Evolutionary conservation across 2,329 filamentous ascomycete species (phyloP).

Genomic region (Curvularia verruculosa): DNA sequence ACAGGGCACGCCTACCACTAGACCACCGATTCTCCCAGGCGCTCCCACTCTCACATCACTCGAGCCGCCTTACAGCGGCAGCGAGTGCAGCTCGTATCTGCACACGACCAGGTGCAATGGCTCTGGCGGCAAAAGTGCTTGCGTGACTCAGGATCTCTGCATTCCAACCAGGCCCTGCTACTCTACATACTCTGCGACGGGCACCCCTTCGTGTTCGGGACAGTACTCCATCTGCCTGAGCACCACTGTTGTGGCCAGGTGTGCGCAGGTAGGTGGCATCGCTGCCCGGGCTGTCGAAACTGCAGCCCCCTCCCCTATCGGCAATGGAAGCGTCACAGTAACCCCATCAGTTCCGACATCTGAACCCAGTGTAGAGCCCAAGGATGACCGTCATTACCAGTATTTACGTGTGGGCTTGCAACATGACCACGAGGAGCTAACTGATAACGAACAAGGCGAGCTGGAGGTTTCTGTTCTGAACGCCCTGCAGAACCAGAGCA

Average conservation of each 20-base stretch:
- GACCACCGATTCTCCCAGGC: too few species aligned
- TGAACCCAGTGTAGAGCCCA: too few species aligned
- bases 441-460: slow-evolving; percentile 1
- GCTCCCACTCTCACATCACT: too few species aligned
- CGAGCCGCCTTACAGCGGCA: too few species aligned
- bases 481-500: slow-evolving; percentile 3
- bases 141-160: slow-evolving; percentile 3
- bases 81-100: too few species aligned
- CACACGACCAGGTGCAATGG: neutral
- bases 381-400: too few species aligned
- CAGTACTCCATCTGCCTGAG: slow-evolving; percentile 5
- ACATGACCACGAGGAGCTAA: neutral
- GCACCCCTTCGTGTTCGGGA: slow-evolving; percentile 4
- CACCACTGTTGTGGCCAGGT: slow-evolving; percentile 1
- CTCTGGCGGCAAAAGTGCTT: neutral
- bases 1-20: too few species aligned
- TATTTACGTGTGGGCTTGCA: too few species aligned
- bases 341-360: slow-evolving; percentile 1
- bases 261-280: neutral
- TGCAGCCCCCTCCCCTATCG: slow-evolving; percentile 1
- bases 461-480: slow-evolving; percentile 1
- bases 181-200: slow-evolving; percentile 1
- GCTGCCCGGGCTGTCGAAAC: neutral
- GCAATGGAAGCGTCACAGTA: neutral
- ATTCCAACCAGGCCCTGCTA: neutral